These are phyloP conservation scores for Ceratobasidium theobromae DNA, from an alignment of 1,284 basidiomycete genomes.

Conservation along the genomic window DNA sequence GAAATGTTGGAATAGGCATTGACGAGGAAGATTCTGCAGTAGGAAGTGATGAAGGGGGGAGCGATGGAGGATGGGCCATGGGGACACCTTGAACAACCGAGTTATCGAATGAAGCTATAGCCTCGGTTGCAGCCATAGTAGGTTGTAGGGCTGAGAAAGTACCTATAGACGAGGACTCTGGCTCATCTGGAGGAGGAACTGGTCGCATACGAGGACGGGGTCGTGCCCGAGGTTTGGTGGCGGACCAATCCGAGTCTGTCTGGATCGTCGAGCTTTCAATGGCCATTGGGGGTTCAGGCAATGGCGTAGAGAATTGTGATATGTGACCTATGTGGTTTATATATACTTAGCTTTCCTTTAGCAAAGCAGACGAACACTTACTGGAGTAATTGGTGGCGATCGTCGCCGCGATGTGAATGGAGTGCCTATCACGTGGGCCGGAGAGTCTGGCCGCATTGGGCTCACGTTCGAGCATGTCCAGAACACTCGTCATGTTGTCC, in stretches of 20 bases:
- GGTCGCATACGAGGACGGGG: conserved; percentile 26
- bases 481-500: neutral
- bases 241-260: conserved; percentile 2
- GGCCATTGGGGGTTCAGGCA: neutral
- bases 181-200: conserved; percentile 15
- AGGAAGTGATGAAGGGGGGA: conserved; percentile 26
- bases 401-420: neutral
- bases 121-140: neutral
- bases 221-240: conserved; percentile 26
- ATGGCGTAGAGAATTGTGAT: conserved; percentile 16
- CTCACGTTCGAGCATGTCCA: neutral
- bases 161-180: conserved; percentile 11
- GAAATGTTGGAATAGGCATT: conserved; percentile 1
- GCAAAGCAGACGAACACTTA: neutral
- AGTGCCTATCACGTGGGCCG: conserved; percentile 25
- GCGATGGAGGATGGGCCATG: conserved; percentile 8
- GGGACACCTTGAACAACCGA: conserved; percentile 25
- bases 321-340: conserved; percentile 5
- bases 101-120: conserved; percentile 24
- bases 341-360: neutral
- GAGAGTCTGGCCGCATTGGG: conserved; percentile 17
- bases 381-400: conserved; percentile 26
- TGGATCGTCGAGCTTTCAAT: conserved; percentile 9
- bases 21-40: conserved; percentile 1
- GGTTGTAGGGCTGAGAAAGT: conserved; percentile 6